A percentile compares a stretch with the other conserved stretches of the same genome.
Conservation (phyloP, 129 eudicot species). For the Artemisia argyi region DNA sequence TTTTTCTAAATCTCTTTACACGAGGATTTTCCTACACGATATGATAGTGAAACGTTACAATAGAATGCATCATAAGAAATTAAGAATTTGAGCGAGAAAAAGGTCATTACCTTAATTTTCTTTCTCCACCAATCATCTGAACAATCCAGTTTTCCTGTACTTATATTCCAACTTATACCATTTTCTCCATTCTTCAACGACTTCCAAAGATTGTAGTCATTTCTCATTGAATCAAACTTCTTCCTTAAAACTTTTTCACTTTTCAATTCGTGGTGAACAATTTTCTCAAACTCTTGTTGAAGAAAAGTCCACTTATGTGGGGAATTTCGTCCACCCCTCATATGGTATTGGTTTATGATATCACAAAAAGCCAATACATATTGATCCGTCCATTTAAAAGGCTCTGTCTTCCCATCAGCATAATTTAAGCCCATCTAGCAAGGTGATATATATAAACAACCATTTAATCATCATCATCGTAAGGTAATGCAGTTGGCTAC, state of each 20-base stretch:
- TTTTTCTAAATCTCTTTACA: slow-evolving; percentile 3
- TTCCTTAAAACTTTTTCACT: slow-evolving; percentile 18
- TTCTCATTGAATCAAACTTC: slow-evolving; percentile 26
- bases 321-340: slow-evolving; percentile 6
- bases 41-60: not conserved
- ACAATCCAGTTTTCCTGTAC: slow-evolving; percentile 19
- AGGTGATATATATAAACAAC: slow-evolving; percentile 5
- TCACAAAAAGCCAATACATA: slow-evolving; percentile 23
- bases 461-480: slow-evolving; percentile 6
- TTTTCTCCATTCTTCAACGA: slow-evolving; percentile 11
- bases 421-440: slow-evolving; percentile 14
- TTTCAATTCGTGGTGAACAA: slow-evolving; percentile 7
- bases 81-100: no score
- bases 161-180: not conserved
- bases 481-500: not conserved
- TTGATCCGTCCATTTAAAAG: slow-evolving; percentile 12
- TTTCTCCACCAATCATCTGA: slow-evolving; percentile 26
- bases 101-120: slow-evolving; percentile 16
- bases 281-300: slow-evolving; percentile 14
- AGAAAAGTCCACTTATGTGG: slow-evolving; percentile 18
- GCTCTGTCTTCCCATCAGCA: slow-evolving; percentile 9
- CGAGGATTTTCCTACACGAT: slow-evolving; percentile 15
- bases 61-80: not conserved
- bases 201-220: slow-evolving; percentile 17
- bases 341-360: slow-evolving; percentile 14